phyloP scores from a whole-genome alignment of 768 basidiomycete species.

The Pholiota conissans region DNA sequence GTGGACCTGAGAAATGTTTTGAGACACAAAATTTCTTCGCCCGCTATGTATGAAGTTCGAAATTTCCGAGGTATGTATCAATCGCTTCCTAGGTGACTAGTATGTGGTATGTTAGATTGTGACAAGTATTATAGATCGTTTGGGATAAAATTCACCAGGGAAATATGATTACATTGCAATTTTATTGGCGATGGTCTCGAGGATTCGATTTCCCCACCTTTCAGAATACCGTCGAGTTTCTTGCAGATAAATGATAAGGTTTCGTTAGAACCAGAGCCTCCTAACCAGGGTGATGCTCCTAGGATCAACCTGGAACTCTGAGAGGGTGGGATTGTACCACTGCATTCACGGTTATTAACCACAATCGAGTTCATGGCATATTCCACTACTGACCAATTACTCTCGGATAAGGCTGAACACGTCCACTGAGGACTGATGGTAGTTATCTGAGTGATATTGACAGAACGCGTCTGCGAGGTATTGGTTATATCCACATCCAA shows the following conservation, averaged over 20 bases:
- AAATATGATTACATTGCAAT: conserved; percentile 48
- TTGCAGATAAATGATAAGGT: conserved; percentile 50
- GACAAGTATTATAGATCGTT: neutral
- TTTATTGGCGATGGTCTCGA: conserved; percentile 54
- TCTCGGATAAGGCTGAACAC: conserved; percentile 39
- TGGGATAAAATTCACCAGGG: conserved; percentile 35
- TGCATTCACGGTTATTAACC: conserved; percentile 18
- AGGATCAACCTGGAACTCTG: conserved; percentile 50
- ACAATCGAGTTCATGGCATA: neutral
- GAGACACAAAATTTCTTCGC: conserved; percentile 41
- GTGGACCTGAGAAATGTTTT: conserved; percentile 38
- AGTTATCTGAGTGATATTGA: conserved; percentile 58
- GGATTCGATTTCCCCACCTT: conserved; percentile 39
- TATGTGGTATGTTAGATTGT: neutral
- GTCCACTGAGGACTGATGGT: conserved; percentile 73
- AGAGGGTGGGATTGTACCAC: conserved; percentile 42
- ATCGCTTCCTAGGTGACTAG: conserved; percentile 17
- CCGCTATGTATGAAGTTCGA: conserved; percentile 51
- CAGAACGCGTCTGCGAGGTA: conserved; percentile 33
- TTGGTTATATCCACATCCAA: conserved; percentile 61
- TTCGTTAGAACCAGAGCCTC: conserved; percentile 36
- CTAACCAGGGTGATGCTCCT: conserved; percentile 38
- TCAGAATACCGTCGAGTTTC: conserved; percentile 51
- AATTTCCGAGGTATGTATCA: conserved; percentile 28
- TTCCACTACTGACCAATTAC: conserved; percentile 41